Evolutionary conservation across 768 basidiomycete species (phyloP).

Genomic region (Russula earlei): DNA sequence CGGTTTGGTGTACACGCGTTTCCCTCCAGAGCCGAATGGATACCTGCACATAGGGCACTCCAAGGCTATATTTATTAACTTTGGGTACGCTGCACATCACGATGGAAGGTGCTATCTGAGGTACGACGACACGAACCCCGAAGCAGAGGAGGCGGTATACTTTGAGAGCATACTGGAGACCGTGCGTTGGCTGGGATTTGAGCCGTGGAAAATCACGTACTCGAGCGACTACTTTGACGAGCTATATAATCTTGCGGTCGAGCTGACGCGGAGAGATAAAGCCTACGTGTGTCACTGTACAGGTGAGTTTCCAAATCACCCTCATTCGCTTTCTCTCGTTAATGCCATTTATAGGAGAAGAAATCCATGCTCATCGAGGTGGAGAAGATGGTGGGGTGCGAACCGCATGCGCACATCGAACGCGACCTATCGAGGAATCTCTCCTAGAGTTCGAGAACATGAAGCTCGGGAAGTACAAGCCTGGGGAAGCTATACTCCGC

Average conservation of each 20-base stretch:
- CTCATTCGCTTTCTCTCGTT: neutral
- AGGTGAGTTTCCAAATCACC: constrained; percentile 46
- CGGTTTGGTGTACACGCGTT: constrained; percentile 86
- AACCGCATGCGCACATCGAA: constrained; percentile 77
- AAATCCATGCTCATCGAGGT: constrained; percentile 83
- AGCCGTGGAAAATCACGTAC: constrained; percentile 98
- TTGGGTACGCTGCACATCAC: constrained; percentile 94
- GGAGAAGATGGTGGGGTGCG: constrained; percentile 73
- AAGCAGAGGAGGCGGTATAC: constrained; percentile 92
- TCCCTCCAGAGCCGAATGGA: constrained; percentile 98
- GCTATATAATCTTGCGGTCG: constrained; percentile 78
- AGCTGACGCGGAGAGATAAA: constrained; percentile 82
- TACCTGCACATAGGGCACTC: constrained; percentile 95
- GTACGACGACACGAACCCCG: constrained; percentile 98
- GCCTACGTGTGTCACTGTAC: constrained; percentile 96
- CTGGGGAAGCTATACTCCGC: constrained; percentile 85
- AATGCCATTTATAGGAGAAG: constrained; percentile 54
- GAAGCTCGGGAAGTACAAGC: constrained; percentile 83
- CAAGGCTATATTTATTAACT: constrained; percentile 96
- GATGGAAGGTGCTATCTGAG: constrained; percentile 90
- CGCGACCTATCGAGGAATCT: constrained; percentile 80
- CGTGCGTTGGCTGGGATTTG: constrained; percentile 93
- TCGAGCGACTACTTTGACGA: constrained; percentile 94
- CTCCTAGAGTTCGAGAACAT: constrained; percentile 83
- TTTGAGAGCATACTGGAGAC: constrained; percentile 96